Evolutionary conservation across 2,329 filamentous ascomycete species (phyloP).

Genomic region (Fusarium torulosum): DNA sequence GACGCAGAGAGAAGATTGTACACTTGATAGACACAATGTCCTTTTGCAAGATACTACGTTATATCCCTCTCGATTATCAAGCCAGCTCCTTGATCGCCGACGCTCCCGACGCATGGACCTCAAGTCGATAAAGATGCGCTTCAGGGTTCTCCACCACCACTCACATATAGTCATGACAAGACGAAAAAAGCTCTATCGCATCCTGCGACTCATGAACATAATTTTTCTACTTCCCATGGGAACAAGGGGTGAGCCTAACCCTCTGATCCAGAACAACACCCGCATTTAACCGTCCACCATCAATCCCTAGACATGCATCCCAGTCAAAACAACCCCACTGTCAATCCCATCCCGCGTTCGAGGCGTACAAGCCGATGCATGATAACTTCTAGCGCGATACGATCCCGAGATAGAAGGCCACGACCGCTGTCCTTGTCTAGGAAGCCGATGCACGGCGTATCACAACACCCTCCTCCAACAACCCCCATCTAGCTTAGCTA

Average conservation of each 20-base stretch:
- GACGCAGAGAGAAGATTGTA: no score
- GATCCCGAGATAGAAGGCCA: background rate
- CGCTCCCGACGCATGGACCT: no score
- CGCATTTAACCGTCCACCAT: background rate
- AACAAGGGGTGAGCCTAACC: background rate
- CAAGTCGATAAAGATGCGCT: no score
- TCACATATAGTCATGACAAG: background rate
- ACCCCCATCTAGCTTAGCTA: conserved; percentile 17
- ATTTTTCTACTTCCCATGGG: background rate
- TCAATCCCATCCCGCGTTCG: background rate
- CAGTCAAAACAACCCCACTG: background rate
- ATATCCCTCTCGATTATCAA: no score
- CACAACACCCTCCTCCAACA: background rate
- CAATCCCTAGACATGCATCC: background rate
- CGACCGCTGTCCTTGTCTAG: conserved; percentile 9
- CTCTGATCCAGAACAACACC: background rate
- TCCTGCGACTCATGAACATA: no score
- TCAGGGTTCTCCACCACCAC: no score
- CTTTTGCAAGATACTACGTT: no score
- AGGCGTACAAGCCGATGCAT: conserved; percentile 3
- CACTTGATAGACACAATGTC: no score
- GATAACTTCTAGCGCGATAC: conserved; percentile 19
- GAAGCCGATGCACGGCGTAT: conserved; percentile 18
- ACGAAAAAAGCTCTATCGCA: no score
- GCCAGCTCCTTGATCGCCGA: no score